Percentiles rank a stretch among this genome's conserved stretches.
Evolutionary conservation across 805 yeast genomes (phyloP).

Genomic region (Cyberlindnera lachancei): DNA sequence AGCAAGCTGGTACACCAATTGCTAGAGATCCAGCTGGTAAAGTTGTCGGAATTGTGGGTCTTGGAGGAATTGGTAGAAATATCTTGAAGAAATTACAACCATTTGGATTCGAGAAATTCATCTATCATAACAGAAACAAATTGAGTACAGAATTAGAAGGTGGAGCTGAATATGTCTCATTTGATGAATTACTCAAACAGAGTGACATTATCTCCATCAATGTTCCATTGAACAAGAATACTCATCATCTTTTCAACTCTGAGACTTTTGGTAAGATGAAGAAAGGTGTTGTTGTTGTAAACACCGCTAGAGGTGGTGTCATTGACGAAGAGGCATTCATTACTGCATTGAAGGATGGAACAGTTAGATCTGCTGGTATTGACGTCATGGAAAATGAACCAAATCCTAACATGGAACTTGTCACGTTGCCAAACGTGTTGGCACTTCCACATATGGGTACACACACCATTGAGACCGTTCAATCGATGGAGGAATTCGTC

Average conservation of each 20-base stretch:
- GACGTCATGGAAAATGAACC: slow-evolving; percentile 80
- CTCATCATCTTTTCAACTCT: slow-evolving; percentile 61
- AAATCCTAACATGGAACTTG: slow-evolving; percentile 53
- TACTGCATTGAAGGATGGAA: slow-evolving; percentile 51
- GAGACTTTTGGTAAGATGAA: slow-evolving; percentile 63
- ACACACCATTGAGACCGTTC: slow-evolving; percentile 63
- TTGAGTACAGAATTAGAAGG: slow-evolving; percentile 54
- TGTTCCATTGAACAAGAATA: slow-evolving; percentile 66
- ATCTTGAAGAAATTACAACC: slow-evolving; percentile 65
- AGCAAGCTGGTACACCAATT: slow-evolving; percentile 48
- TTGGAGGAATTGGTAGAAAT: slow-evolving; percentile 88
- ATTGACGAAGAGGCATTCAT: slow-evolving; percentile 58
- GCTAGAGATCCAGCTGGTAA: slow-evolving; percentile 76
- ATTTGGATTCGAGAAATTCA: slow-evolving; percentile 65
- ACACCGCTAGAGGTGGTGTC: slow-evolving; percentile 87
- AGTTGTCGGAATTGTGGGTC: slow-evolving; percentile 72
- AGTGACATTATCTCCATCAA: slow-evolving; percentile 70
- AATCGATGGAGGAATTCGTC: slow-evolving; percentile 74
- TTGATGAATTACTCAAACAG: slow-evolving; percentile 55
- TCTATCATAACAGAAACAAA: slow-evolving; percentile 64
- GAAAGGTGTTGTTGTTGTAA: slow-evolving; percentile 65
- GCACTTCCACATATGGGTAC: slow-evolving; percentile 91
- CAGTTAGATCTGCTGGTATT: slow-evolving; percentile 59
- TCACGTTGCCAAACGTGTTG: slow-evolving; percentile 58
- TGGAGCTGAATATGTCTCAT: slow-evolving; percentile 62